These are phyloP conservation scores for Bidens hawaiensis DNA, from an alignment of 140 eudicot genomes.

Conservation along the genomic window DNA sequence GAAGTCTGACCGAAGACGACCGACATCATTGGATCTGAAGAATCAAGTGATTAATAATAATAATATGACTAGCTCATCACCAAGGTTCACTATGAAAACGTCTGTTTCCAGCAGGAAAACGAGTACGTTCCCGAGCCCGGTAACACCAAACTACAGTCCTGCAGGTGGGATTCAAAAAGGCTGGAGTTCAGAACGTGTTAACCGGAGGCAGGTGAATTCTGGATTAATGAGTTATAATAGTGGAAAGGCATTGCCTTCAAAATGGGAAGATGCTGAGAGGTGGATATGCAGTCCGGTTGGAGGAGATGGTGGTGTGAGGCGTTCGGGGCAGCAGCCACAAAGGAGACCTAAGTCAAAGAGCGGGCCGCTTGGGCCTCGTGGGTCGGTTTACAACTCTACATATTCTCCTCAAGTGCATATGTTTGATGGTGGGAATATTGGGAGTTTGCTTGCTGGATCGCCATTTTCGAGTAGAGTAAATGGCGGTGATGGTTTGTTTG, in stretches of 20 bases:
- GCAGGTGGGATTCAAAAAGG: slow-evolving; percentile 60
- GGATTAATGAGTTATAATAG: slow-evolving; percentile 56
- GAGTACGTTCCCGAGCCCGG: slow-evolving; percentile 75
- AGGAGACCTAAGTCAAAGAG: slow-evolving; percentile 80
- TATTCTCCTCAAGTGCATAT: slow-evolving; percentile 69
- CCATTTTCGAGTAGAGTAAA: slow-evolving; percentile 66
- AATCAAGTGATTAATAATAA: slow-evolving; percentile 31
- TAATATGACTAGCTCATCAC: slow-evolving; percentile 56
- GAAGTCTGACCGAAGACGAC: slow-evolving; percentile 60
- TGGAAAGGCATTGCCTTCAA: slow-evolving; percentile 80
- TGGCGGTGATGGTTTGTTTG: slow-evolving; percentile 45
- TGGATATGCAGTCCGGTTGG: slow-evolving; percentile 89
- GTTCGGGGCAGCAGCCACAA: slow-evolving; percentile 52
- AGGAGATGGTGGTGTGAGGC: slow-evolving; percentile 44
- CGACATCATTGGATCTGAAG: slow-evolving; percentile 74
- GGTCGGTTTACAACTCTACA: slow-evolving; percentile 59
- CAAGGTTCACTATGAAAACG: slow-evolving; percentile 63
- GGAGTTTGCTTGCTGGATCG: slow-evolving; percentile 45
- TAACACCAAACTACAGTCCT: slow-evolving; percentile 73
- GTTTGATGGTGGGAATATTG: slow-evolving; percentile 54
- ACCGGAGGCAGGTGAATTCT: slow-evolving; percentile 47
- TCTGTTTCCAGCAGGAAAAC: slow-evolving; percentile 31
- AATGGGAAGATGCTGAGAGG: slow-evolving; percentile 99
- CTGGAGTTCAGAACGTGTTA: slow-evolving; percentile 97
- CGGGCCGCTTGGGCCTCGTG: slow-evolving; percentile 92